phyloP scores from a whole-genome alignment of 352 stramenopile species.

The Pythium scleroteichum region DNA sequence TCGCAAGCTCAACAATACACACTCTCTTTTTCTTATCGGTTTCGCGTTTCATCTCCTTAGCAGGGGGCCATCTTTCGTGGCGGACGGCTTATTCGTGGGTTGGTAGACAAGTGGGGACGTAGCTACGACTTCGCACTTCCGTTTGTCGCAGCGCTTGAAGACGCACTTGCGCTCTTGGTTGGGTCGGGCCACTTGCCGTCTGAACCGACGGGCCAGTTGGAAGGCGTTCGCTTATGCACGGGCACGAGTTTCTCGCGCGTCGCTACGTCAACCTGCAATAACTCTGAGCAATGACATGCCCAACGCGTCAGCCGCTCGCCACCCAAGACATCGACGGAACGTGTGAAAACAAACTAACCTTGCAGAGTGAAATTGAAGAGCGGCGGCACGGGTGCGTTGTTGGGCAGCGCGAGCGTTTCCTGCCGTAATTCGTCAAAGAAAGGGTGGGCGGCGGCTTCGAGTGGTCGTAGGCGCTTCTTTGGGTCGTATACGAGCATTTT shows the following conservation, averaged over 20 bases:
- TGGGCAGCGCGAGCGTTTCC: constrained; percentile 80
- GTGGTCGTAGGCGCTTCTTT: constrained; percentile 68
- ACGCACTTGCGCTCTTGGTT: constrained; percentile 24
- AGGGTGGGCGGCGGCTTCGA: constrained; percentile 90
- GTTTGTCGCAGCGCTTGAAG: constrained; percentile 25
- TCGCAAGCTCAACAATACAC: constrained; percentile 22
- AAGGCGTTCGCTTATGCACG: constrained; percentile 57
- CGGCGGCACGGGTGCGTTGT: constrained; percentile 73
- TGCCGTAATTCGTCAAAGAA: constrained; percentile 99
- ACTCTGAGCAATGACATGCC: constrained; percentile 39
- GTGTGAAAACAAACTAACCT: constrained; percentile 37
- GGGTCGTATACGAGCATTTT: constrained; percentile 98
- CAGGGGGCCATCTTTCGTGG: neutral
- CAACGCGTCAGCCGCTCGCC: neutral
- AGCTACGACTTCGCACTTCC: constrained; percentile 31
- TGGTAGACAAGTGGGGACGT: neutral
- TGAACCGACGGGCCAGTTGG: constrained; percentile 76
- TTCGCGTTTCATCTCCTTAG: constrained; percentile 1
- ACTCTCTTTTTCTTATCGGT: constrained; percentile 17
- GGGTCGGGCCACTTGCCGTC: constrained; percentile 69
- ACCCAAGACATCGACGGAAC: neutral
- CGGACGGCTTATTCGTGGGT: neutral
- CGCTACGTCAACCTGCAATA: constrained; percentile 67
- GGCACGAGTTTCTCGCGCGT: constrained; percentile 83
- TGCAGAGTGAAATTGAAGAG: constrained; percentile 95